These are phyloP conservation scores for Alternaria ethzedia DNA, from an alignment of 2,329 filamentous ascomycete species.

Conservation along the genomic window DNA sequence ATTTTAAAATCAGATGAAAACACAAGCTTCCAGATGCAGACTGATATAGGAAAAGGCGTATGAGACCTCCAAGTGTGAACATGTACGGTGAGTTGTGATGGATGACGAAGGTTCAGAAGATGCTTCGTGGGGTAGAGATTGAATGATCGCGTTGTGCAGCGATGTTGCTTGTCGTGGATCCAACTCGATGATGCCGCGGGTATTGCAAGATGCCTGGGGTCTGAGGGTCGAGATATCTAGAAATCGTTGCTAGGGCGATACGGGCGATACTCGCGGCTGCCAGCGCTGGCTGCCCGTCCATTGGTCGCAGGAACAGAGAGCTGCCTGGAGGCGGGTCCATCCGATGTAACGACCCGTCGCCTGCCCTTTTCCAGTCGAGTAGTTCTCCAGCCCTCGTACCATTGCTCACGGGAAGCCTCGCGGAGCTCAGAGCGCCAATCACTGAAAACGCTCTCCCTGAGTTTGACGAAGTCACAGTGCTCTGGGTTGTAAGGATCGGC, in stretches of 20 bases:
- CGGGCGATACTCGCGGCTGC: slow-evolving; percentile 34
- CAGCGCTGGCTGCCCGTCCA: slow-evolving; percentile 45
- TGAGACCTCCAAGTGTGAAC: neutral
- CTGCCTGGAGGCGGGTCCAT: slow-evolving; percentile 35
- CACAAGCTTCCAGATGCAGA: slow-evolving; percentile 8
- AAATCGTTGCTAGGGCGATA: slow-evolving; percentile 29
- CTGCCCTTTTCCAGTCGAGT: slow-evolving; percentile 50
- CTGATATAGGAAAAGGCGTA: slow-evolving; percentile 14
- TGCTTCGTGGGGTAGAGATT: neutral
- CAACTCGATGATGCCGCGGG: neutral
- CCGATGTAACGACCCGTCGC: slow-evolving; percentile 37
- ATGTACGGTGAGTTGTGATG: slow-evolving; percentile 2
- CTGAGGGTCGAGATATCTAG: slow-evolving; percentile 2
- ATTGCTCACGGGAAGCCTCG: slow-evolving; percentile 86
- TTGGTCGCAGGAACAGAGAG: slow-evolving; percentile 34
- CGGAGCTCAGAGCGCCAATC: slow-evolving; percentile 93
- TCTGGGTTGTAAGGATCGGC: slow-evolving; percentile 89
- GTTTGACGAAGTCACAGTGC: slow-evolving; percentile 90
- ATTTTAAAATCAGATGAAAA: slow-evolving; percentile 19
- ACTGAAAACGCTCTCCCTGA: slow-evolving; percentile 90
- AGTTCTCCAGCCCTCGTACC: slow-evolving; percentile 96
- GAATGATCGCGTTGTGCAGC: neutral
- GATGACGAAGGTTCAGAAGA: neutral
- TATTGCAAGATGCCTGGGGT: neutral
- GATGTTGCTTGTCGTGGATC: neutral